Evolutionary conservation across 768 basidiomycete genomes (phyloP), one percentile per base, ranked within the genome.

Genomic region (Lyophyllum atratum): DNA sequence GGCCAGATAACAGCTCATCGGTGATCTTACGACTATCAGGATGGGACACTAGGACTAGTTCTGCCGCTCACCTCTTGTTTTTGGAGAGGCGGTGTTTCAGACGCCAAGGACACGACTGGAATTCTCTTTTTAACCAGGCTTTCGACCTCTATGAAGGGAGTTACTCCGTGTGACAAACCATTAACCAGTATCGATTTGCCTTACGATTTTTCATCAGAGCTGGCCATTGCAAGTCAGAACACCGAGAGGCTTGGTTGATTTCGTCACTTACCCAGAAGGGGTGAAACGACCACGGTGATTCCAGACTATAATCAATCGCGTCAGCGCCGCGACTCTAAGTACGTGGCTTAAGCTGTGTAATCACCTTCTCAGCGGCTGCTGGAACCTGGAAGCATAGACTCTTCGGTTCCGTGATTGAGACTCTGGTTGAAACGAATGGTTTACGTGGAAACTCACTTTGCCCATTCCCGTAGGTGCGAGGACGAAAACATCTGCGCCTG

Each of bases 401-500:
- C 90, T 92, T 34, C 11, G 25, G 47, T 5, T 50, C 45, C 12
- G 42, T 52, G 31, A 33, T 21, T 19, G 44, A 43, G 52, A 46
- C 49, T 8, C 15, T 19, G 3, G 22, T 6, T 24, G 29, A 45
- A 4, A 21, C 1, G 34, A 24, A 8, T 8, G 5, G 42, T 9
- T 15, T 22, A 2, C 5, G 44, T 5, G 15, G 14, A 0, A 48
- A 66, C 64, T 37, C 28, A 87, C 92, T 81, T 94, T 94, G 31
- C 92, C 93, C 89, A 93, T 91, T 4, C 92, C 91, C 10, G 93
- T 94, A 0, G 92, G 91, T 17, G 92, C 92, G 2, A 93, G 78
- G 10, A 92, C 89, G 48, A 93, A 80, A 14, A 93, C 84, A 69
- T 93, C 91, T 9, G 71, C 72, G 4, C 88, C 90, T 90, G n/a